These are phyloP conservation scores for Ceratobasidium sp. DNA, from an alignment of 1,284 basidiomycete genomes.

Conservation along the genomic window DNA sequence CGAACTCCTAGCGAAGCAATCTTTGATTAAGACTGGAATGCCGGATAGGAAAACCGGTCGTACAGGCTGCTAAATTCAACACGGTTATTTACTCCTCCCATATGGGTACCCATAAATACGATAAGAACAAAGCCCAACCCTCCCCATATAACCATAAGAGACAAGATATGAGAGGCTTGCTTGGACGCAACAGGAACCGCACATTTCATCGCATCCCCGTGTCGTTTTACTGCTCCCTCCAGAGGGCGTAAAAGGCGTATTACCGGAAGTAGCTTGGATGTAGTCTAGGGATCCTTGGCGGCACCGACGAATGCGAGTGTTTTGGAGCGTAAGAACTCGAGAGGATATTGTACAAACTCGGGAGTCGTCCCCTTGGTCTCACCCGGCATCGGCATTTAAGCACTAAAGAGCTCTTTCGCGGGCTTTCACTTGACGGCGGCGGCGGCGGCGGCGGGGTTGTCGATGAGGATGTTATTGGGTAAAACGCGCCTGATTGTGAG, in stretches of 20 bases:
- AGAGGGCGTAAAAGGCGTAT: constrained; percentile 51
- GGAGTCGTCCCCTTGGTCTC: constrained; percentile 59
- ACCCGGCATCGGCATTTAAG: constrained; percentile 57
- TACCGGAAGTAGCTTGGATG: constrained; percentile 66
- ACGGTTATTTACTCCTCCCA: neutral
- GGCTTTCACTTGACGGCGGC: constrained; percentile 83
- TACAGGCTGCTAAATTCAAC: constrained; percentile 25
- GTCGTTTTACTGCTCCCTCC: constrained; percentile 49
- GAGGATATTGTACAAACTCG: constrained; percentile 70
- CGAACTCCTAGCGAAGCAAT: too few relatives aligned
- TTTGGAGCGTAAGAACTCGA: constrained; percentile 83
- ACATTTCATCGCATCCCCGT: constrained; percentile 56
- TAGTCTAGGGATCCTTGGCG: constrained; percentile 78
- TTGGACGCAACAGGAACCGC: constrained; percentile 46
- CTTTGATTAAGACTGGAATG: neutral
- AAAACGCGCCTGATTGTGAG: constrained; percentile 98
- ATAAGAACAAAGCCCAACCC: constrained; percentile 12
- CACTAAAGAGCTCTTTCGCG: constrained; percentile 70
- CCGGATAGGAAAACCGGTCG: constrained; percentile 9
- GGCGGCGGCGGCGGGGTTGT: constrained; percentile 87
- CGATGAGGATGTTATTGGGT: constrained; percentile 95
- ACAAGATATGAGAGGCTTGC: constrained; percentile 6
- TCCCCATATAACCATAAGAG: neutral
- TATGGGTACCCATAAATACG: neutral
- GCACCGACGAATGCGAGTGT: constrained; percentile 79